Evolutionary conservation across 2,329 filamentous ascomycete species (phyloP), one percentile per base, ranked within the genome.

Genomic region (Ophiostoma tasmaniense): DNA sequence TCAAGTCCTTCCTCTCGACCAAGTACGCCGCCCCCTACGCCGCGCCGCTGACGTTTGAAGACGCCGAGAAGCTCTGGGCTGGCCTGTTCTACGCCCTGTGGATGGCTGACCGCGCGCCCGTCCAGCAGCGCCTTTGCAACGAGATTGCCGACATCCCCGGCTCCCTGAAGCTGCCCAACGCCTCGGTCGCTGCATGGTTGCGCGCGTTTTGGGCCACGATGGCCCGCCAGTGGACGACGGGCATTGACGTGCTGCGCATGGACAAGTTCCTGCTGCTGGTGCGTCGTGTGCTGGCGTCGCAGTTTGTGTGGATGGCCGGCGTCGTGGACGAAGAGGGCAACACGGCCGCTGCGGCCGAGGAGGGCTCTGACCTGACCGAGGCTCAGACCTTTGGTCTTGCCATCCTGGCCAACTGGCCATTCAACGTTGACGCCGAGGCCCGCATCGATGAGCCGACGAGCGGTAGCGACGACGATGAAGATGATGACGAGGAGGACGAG

Each of bases 251-350:
- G 10, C 79, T 91, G 73, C 86, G 92, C 59, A 89, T 98, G 82
- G 93, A 99, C 80, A 99, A 99, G 82, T 98, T 96, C 76, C 81
- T 99, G 69, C 84, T 93, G 73, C 84, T 98, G 22, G 90, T 96
- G 70, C 85, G 95, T 67, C 86, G 90, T 72, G 91, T 92, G 74
- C 81, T 97, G 17, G 87, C 85, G 50, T 88, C 90, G n/a, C 87
- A 88, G 11, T 87, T 96, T 71, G 78, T 73, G 70, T 83, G 81
- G 75, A 81, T 79, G 68, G 77, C 73, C 67, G 72, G 73, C 14
- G 73, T 69, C 45, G 67, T 70, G 71, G 73, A 72, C 71, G 75
- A 65, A 10, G 66, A 55, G n/a, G 50, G 50, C 50, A 55, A 22
- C 50, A 55, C 50, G 50, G 50, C n/a, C 8, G 50, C 22, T 17